These are phyloP conservation scores for Trapa incisa DNA, from an alignment of 345 rosid species.

Conservation along the genomic window DNA sequence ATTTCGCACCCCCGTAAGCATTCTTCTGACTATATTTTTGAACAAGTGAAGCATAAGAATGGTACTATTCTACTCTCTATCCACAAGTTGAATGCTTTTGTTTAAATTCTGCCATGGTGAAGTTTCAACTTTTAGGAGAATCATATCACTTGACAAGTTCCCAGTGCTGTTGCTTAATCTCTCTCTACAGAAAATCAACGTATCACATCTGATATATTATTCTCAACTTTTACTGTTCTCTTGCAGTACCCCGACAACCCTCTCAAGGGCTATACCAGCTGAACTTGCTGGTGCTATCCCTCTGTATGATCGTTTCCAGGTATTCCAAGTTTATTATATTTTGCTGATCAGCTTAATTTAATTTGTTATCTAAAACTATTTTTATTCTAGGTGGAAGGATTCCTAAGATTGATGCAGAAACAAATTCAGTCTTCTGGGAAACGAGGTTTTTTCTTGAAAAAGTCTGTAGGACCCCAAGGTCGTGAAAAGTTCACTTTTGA, in stretches of 20 bases:
- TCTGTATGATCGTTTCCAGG: conserved; percentile 90
- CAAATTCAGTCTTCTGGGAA: conserved; percentile 83
- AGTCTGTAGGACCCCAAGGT: conserved; percentile 52
- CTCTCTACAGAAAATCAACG: no score
- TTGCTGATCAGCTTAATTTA: neutral
- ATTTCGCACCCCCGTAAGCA: conserved; percentile 44
- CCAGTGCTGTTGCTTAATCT: no score
- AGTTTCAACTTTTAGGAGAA: no score
- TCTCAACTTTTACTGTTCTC: conserved; percentile 5
- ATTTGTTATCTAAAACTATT: neutral
- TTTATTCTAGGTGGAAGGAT: conserved; percentile 62
- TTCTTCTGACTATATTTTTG: neutral
- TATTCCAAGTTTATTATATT: conserved; percentile 6
- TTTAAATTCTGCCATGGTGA: no score
- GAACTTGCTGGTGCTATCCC: conserved; percentile 94
- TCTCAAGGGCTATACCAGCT: conserved; percentile 59
- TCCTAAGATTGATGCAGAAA: conserved; percentile 86
- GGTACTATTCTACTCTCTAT: neutral
- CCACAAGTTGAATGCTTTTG: no score
- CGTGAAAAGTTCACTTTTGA: conserved; percentile 81
- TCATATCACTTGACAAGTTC: no score
- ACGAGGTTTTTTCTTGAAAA: conserved; percentile 83
- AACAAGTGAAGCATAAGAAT: neutral
- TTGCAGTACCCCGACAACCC: conserved; percentile 36
- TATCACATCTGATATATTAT: neutral